These are phyloP conservation scores for Hypoxylon sp. DNA, from an alignment of 2,329 filamentous ascomycete species.

Conservation along the genomic window DNA sequence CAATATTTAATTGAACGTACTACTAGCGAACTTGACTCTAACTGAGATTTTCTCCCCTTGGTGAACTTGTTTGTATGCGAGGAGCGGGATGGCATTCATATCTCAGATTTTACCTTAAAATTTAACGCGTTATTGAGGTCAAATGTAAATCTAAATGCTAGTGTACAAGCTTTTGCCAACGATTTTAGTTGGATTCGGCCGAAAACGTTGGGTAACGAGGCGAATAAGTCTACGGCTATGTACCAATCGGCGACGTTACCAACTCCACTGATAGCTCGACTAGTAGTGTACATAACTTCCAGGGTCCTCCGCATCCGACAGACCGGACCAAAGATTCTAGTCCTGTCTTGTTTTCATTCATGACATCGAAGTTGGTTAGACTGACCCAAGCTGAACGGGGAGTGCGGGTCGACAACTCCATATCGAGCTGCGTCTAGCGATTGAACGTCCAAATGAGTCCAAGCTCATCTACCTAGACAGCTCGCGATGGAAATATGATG, in stretches of 20 bases:
- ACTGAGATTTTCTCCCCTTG: neutral
- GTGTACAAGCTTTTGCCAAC: neutral
- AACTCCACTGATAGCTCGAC: neutral
- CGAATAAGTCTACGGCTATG: neutral
- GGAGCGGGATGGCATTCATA: neutral
- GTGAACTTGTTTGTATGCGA: neutral
- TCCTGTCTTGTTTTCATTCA: neutral
- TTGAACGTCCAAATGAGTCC: neutral
- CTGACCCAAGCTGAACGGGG: neutral
- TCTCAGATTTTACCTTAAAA: neutral
- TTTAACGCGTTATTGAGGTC: neutral
- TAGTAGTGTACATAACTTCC: neutral
- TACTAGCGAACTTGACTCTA: neutral
- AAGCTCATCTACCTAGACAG: neutral
- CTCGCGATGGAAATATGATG: neutral
- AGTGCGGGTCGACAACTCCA: neutral
- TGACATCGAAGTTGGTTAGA: neutral
- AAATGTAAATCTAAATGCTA: neutral
- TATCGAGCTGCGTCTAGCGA: neutral
- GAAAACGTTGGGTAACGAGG: neutral
- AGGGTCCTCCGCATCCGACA: constrained; percentile 1
- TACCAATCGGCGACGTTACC: neutral
- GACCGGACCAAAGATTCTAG: neutral
- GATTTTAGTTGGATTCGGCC: neutral
- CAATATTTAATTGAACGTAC: neutral